phyloP scores from a whole-genome alignment of 305 asterid genomes.

The Fraxinus greggii region DNA sequence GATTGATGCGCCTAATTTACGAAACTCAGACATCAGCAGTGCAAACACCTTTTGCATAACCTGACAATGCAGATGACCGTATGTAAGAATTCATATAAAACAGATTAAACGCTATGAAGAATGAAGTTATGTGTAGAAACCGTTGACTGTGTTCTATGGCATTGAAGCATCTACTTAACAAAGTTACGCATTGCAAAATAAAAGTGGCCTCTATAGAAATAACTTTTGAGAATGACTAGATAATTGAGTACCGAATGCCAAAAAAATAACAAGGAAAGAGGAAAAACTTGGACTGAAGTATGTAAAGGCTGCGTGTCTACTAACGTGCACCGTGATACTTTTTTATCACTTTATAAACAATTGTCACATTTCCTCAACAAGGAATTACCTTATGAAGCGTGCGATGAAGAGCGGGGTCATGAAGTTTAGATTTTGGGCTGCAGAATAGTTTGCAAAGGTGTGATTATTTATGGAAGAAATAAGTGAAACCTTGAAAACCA shows the following conservation, averaged over 20 bases:
- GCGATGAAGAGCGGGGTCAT: conserved; percentile 93
- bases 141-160: conserved; percentile 5
- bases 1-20: conserved; percentile 82
- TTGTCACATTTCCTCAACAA: conserved; percentile 25
- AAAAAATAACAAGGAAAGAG: conserved; percentile 10
- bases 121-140: conserved; percentile 14
- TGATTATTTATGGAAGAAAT: conserved; percentile 22
- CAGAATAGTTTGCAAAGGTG: conserved; percentile 29
- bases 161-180: conserved; percentile 7
- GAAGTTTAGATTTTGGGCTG: conserved; percentile 94
- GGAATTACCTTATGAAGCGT: conserved; percentile 91
- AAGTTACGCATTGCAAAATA: neutral
- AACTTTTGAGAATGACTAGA: conserved; percentile 8
- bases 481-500: conserved; percentile 22
- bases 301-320: conserved; percentile 14
- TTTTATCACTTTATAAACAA: conserved; percentile 20
- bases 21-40: conserved; percentile 87
- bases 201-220: neutral
- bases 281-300: conserved; percentile 11
- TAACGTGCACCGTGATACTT: conserved; percentile 20
- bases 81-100: conserved; percentile 13
- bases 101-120: conserved; percentile 11
- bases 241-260: conserved; percentile 4
- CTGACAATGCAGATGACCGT: conserved; percentile 41
- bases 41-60: conserved; percentile 96